Percentiles rank a stretch among this genome's conserved stretches.
Evolutionary conservation across 108 stramenopile genomes (phyloP).

Genomic region (Parmales sp.): DNA sequence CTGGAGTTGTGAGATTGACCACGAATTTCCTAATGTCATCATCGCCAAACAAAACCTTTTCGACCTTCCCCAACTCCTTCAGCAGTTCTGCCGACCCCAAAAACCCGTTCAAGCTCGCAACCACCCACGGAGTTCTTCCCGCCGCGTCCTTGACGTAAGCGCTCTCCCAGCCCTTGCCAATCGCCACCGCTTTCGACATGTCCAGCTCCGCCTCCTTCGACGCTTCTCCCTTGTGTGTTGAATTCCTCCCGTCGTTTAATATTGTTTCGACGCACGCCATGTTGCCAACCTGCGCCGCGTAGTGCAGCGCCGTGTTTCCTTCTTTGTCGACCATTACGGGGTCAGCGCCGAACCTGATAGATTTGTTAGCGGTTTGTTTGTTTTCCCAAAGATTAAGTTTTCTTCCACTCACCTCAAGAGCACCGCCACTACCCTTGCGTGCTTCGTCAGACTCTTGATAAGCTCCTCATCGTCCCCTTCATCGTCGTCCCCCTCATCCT

Average conservation of each 20-base stretch:
- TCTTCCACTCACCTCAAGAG: too few relatives aligned
- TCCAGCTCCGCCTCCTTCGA: too few relatives aligned
- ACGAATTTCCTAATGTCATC: background rate
- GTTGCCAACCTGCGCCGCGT: background rate
- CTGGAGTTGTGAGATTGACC: background rate
- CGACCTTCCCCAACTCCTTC: background rate
- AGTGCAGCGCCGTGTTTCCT: conserved; percentile 3
- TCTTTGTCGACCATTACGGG: background rate
- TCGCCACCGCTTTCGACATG: too few relatives aligned
- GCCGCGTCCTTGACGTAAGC: background rate
- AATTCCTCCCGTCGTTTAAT: too few relatives aligned
- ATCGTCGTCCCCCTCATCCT: background rate
- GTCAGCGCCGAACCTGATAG: background rate
- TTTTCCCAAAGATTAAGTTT: too few relatives aligned
- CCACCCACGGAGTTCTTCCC: background rate
- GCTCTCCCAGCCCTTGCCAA: background rate
- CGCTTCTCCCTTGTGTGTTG: too few relatives aligned
- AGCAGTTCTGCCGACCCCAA: background rate
- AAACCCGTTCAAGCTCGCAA: background rate
- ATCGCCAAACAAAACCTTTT: background rate
- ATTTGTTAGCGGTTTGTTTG: too few relatives aligned
- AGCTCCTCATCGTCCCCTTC: background rate
- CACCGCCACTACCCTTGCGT: background rate
- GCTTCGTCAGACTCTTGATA: background rate
- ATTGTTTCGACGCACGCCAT: background rate